Percentiles rank a stretch among this genome's conserved stretches.
Conservation (phyloP, 2,329 filamentous ascomycete genomes). For the Aspergillus sp. region DNA sequence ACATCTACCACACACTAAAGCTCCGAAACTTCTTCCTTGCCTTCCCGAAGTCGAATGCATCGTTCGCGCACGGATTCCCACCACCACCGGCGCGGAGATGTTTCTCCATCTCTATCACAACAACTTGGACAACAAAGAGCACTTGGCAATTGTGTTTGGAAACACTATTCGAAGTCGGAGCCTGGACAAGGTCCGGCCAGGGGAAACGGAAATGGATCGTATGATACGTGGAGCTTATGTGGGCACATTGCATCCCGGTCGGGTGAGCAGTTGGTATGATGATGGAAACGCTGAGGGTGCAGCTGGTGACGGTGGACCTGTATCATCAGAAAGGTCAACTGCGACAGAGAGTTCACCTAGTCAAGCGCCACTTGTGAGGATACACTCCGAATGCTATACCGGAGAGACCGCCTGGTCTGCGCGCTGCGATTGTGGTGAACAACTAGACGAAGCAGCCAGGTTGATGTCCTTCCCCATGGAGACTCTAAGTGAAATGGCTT, state of each 20-base stretch:
- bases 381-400: slow-evolving; percentile 98
- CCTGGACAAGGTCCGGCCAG: slow-evolving; percentile 52
- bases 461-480: slow-evolving; percentile 74
- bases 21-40: slow-evolving; percentile 70
- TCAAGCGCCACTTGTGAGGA: slow-evolving; percentile 75
- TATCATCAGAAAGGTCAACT: slow-evolving; percentile 11
- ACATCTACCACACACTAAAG: slow-evolving; percentile 49
- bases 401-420: slow-evolving; percentile 98
- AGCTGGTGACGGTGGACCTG: slow-evolving; percentile 11
- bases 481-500: slow-evolving; percentile 31
- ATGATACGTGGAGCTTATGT: slow-evolving; percentile 95
- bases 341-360: slow-evolving; percentile 23
- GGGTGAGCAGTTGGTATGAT: slow-evolving; percentile 72
- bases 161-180: slow-evolving; percentile 72
- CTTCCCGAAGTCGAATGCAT: slow-evolving; percentile 89
- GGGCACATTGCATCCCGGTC: slow-evolving; percentile 81
- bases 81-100: slow-evolving; percentile 90
- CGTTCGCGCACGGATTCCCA: slow-evolving; percentile 92
- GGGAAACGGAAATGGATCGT: slow-evolving; percentile 59
- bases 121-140: slow-evolving; percentile 90
- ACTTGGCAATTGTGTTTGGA: slow-evolving; percentile 95
- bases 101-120: slow-evolving; percentile 95
- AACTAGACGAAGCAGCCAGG: slow-evolving; percentile 91
- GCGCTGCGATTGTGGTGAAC: slow-evolving; percentile 95
- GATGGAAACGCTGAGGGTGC: slow-evolving; percentile 23